phyloP scores from a whole-genome alignment of 78 protist genomes.

The Isochrysis galbana region DNA sequence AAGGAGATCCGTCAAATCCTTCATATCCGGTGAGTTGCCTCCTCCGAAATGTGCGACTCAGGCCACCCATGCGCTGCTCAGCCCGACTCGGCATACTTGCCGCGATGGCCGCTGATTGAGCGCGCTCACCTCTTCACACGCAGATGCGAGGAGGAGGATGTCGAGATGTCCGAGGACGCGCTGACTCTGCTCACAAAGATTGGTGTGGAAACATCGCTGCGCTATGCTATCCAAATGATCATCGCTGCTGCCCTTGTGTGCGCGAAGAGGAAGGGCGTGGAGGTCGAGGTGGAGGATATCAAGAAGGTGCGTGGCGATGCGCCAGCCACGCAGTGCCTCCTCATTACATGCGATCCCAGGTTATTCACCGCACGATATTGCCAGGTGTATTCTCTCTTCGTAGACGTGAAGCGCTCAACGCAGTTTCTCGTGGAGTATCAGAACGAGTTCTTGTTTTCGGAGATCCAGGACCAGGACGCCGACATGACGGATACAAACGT shows the following conservation, averaged over 20 bases:
- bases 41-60: too few relatives aligned
- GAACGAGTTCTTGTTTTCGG: constrained; percentile 70
- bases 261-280: constrained; percentile 65
- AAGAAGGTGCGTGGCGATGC: too few relatives aligned
- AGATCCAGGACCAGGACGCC: constrained; percentile 31
- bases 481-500: constrained; percentile 35
- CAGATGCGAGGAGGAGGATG: constrained; percentile 96
- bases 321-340: neutral
- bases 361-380: too few relatives aligned
- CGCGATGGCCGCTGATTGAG: neutral
- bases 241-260: constrained; percentile 83
- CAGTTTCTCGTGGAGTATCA: constrained; percentile 83
- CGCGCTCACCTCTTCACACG: neutral
- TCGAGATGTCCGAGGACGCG: constrained; percentile 88
- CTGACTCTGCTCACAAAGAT: constrained; percentile 78
- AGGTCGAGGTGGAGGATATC: constrained; percentile 9
- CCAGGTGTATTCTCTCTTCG: constrained; percentile 78
- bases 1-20: constrained; percentile 58
- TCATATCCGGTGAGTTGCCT: constrained; percentile 20
- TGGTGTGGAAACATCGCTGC: constrained; percentile 83
- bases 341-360: neutral
- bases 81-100: neutral
- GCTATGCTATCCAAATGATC: constrained; percentile 94
- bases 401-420: constrained; percentile 85
- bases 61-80: neutral